phyloP scores from a whole-genome alignment of 2,329 filamentous ascomycete species.

The Diaporthe sp. region DNA sequence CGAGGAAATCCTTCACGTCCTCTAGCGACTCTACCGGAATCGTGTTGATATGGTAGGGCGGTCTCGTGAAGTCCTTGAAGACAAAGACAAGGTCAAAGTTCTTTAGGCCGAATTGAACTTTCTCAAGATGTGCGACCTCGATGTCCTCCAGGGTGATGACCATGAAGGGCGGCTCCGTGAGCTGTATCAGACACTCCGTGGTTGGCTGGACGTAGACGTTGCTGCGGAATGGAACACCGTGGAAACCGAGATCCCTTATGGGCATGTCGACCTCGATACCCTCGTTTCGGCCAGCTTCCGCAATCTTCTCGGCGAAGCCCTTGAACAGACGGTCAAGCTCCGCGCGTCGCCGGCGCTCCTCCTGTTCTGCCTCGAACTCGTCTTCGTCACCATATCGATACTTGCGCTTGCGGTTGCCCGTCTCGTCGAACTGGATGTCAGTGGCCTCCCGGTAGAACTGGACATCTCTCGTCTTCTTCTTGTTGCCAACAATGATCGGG shows the following conservation, averaged over 20 bases:
- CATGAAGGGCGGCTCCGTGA: constrained; percentile 96
- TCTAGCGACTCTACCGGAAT: constrained; percentile 96
- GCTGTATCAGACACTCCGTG: constrained; percentile 95
- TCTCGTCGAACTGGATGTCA: constrained; percentile 98
- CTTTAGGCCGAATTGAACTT: constrained; percentile 96
- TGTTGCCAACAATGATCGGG: constrained; percentile 96
- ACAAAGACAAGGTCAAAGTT: constrained; percentile 99
- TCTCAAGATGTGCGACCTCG: constrained; percentile 94
- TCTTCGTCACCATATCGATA: constrained; percentile 98
- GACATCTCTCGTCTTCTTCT: constrained; percentile 98
- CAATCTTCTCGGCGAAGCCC: constrained; percentile 95
- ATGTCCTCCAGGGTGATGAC: constrained; percentile 96
- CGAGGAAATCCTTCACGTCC: constrained; percentile 96
- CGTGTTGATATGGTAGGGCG: constrained; percentile 95
- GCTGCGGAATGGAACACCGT: constrained; percentile 93
- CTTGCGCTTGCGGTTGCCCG: constrained; percentile 96
- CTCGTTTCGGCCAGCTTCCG: constrained; percentile 92
- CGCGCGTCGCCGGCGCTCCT: constrained; percentile 90
- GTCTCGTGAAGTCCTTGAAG: constrained; percentile 95
- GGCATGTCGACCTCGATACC: constrained; percentile 95
- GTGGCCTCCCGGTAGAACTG: constrained; percentile 99
- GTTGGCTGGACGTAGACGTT: constrained; percentile 97
- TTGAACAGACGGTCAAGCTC: constrained; percentile 97
- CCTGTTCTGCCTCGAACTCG: constrained; percentile 98
- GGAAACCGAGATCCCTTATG: constrained; percentile 95